These are phyloP conservation scores for Austroboletus novae-zelandiae DNA, from an alignment of 1,284 basidiomycete genomes.

Conservation along the genomic window DNA sequence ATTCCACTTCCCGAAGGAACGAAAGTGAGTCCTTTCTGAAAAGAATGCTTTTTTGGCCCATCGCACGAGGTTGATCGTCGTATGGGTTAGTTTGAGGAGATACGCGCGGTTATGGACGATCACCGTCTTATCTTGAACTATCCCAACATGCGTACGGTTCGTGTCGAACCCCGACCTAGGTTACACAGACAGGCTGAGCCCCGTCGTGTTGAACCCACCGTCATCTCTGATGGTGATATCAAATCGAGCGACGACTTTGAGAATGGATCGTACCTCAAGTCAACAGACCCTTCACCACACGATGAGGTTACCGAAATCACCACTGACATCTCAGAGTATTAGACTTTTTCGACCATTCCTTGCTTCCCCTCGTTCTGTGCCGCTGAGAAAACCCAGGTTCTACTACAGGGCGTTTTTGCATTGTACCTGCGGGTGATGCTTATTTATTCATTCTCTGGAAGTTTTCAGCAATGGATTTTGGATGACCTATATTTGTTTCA, in stretches of 20 bases:
- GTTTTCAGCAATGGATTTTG: conserved; percentile 8
- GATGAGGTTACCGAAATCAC: conserved; percentile 27
- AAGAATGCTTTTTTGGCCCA: no score
- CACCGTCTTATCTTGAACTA: conserved; percentile 59
- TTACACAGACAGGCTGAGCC: conserved; percentile 26
- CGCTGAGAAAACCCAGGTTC: conserved; percentile 9
- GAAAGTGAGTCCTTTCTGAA: conserved; percentile 34
- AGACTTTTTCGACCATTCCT: conserved; percentile 9
- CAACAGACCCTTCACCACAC: conserved; percentile 24
- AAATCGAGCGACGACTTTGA: conserved; percentile 31
- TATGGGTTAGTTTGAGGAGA: conserved; percentile 58
- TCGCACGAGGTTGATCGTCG: conserved; percentile 3
- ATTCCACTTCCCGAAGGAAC: conserved; percentile 49
- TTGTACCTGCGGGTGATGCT: conserved; percentile 10
- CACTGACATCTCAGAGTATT: conserved; percentile 33
- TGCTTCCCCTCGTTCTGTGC: background rate
- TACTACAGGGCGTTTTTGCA: conserved; percentile 10
- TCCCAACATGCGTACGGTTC: conserved; percentile 59
- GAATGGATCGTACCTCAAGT: conserved; percentile 25
- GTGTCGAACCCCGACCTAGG: conserved; percentile 40
- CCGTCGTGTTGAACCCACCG: conserved; percentile 31
- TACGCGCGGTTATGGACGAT: conserved; percentile 59
- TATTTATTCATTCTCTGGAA: conserved; percentile 23
- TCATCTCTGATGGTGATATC: conserved; percentile 31
- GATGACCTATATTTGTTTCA: conserved; percentile 2